Conservation (phyloP, 352 stramenopile genomes). For the Pythium coloratum region DNA sequence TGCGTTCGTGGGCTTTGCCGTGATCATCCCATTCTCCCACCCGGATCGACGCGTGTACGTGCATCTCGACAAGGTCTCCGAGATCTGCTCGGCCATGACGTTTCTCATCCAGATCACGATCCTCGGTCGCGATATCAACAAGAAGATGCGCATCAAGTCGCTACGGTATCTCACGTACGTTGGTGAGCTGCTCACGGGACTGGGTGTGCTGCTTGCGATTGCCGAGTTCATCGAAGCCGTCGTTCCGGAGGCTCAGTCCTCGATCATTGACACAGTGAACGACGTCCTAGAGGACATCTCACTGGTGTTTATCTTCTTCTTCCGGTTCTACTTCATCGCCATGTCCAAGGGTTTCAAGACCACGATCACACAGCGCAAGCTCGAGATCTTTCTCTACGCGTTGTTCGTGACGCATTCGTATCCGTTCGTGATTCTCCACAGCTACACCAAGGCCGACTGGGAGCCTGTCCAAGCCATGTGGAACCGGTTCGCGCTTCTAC, state of each 20-base stretch:
- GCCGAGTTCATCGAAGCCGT: not conserved
- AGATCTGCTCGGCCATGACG: slow-evolving; percentile 11
- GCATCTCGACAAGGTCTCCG: slow-evolving; percentile 21
- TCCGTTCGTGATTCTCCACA: slow-evolving; percentile 32
- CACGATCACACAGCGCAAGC: not conserved
- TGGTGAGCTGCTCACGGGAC: not conserved
- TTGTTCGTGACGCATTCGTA: slow-evolving; percentile 9
- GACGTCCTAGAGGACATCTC: not conserved
- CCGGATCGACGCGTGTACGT: slow-evolving; percentile 19
- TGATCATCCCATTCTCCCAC: slow-evolving; percentile 31
- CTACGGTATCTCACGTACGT: slow-evolving; percentile 15
- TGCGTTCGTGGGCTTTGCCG: slow-evolving; percentile 26
- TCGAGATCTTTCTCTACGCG: slow-evolving; percentile 19
- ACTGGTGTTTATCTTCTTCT: slow-evolving; percentile 4
- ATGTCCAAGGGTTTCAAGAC: not conserved
- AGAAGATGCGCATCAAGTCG: slow-evolving; percentile 21
- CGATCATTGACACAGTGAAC: not conserved
- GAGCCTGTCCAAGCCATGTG: slow-evolving; percentile 31
- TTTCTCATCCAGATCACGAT: slow-evolving; percentile 26
- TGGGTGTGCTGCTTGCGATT: not conserved
- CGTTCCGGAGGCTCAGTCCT: not conserved
- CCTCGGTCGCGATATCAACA: slow-evolving; percentile 19
- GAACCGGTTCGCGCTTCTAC: slow-evolving; percentile 27
- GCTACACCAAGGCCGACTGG: slow-evolving; percentile 22
- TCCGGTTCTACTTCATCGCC: slow-evolving; percentile 5